Conservation (phyloP, 208 protist genomes). For the Crithidia expoeki region DNA sequence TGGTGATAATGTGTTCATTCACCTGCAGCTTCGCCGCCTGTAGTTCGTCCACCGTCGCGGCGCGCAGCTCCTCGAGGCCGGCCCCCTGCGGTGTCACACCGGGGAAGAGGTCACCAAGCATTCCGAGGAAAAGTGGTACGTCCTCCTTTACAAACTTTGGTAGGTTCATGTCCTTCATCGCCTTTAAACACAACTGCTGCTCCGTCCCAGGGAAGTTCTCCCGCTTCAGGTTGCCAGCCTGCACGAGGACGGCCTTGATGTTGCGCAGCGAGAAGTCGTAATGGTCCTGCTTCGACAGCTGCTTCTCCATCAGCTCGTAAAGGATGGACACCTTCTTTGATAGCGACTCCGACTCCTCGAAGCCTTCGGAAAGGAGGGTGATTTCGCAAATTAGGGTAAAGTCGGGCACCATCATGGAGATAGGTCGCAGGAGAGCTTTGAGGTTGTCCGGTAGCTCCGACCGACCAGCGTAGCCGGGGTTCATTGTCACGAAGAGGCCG, state of each 20-base stretch:
- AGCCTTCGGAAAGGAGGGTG: slow-evolving; percentile 97
- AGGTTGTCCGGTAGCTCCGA: slow-evolving; percentile 99
- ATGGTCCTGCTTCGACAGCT: slow-evolving; percentile 98
- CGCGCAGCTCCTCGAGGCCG: slow-evolving; percentile 86
- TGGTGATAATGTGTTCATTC: slow-evolving; percentile 88
- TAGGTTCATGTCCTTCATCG: slow-evolving; percentile 97
- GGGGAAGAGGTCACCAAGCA: slow-evolving; percentile 97
- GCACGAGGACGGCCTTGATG: slow-evolving; percentile 97
- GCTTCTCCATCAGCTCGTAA: slow-evolving; percentile 97
- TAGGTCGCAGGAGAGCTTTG: slow-evolving; percentile 97
- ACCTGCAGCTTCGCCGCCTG: slow-evolving; percentile 71
- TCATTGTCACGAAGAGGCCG: slow-evolving; percentile 99
- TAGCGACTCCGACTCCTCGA: slow-evolving; percentile 94
- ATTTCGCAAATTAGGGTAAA: slow-evolving; percentile 98
- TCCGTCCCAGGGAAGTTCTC: slow-evolving; percentile 92
- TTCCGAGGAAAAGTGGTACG: slow-evolving; percentile 94
- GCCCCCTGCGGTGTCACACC: slow-evolving; percentile 81
- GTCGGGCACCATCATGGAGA: slow-evolving; percentile 99
- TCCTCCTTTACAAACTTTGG: slow-evolving; percentile 98
- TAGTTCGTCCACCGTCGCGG: slow-evolving; percentile 82
- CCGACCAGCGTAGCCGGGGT: slow-evolving; percentile 98
- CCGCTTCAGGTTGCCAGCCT: slow-evolving; percentile 95
- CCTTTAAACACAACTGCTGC: slow-evolving; percentile 95
- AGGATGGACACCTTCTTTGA: slow-evolving; percentile 97
- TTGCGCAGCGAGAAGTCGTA: slow-evolving; percentile 99